These are phyloP conservation scores for Sphaerobolus stellatus DNA, from an alignment of 1,284 basidiomycete genomes.

Conservation along the genomic window DNA sequence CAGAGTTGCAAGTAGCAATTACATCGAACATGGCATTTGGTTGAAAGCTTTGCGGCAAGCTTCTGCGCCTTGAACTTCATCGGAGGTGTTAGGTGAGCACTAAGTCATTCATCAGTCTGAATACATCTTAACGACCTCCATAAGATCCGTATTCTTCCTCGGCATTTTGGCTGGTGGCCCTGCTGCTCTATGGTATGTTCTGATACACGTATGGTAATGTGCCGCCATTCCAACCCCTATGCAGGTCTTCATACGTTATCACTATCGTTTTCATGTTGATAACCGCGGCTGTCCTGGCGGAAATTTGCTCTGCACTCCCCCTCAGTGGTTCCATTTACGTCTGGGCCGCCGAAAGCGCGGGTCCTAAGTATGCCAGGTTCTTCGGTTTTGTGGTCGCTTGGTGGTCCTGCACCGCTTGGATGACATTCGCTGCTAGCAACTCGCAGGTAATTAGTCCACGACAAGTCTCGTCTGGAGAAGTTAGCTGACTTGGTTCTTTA, in stretches of 20 bases:
- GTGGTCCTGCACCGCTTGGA: conserved; percentile 89
- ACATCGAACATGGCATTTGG: conserved; percentile 75
- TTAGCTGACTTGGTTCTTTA: conserved; percentile 29
- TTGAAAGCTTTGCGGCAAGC: conserved; percentile 82
- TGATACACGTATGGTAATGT: conserved; percentile 44
- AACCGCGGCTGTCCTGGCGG: conserved; percentile 80
- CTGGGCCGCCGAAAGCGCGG: conserved; percentile 87
- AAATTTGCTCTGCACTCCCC: conserved; percentile 83
- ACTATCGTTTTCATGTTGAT: conserved; percentile 83
- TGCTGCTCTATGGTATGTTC: conserved; percentile 56
- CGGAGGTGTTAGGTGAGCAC: conserved; percentile 68
- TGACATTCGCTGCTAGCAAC: conserved; percentile 82
- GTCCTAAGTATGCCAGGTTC: conserved; percentile 77
- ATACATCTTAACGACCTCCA: conserved; percentile 7
- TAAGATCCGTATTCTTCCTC: conserved; percentile 73
- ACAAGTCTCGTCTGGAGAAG: background rate
- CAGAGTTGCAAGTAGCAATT: conserved; percentile 55
- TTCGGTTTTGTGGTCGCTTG: conserved; percentile 86
- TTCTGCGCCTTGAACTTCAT: conserved; percentile 86
- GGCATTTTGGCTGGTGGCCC: conserved; percentile 83
- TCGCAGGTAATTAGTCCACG: conserved; percentile 57
- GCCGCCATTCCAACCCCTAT: background rate
- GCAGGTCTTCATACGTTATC: conserved; percentile 76
- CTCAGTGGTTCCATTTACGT: conserved; percentile 87
- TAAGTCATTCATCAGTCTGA: background rate